phyloP scores from a whole-genome alignment of 1,139 yeast genomes.

The Yamadazyma siamensis region DNA sequence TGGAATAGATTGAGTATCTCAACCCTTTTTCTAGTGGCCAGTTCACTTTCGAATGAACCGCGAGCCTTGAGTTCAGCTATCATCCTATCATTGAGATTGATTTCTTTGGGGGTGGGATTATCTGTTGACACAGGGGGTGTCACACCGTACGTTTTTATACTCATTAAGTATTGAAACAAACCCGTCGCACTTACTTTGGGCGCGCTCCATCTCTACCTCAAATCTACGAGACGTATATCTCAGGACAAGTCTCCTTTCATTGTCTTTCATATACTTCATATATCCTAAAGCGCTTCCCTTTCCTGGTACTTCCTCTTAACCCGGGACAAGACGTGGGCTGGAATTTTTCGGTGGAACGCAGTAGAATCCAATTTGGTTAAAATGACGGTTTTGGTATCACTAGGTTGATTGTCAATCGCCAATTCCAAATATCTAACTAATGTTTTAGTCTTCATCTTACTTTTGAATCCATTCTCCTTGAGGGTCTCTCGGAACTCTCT shows the following conservation, averaged over 20 bases:
- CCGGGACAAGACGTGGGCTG: not conserved
- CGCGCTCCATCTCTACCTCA: too few species aligned
- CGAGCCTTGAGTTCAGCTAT: slow-evolving; percentile 77
- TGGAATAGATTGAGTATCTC: slow-evolving; percentile 72
- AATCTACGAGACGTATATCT: too few species aligned
- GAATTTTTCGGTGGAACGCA: not conserved
- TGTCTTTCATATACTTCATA: too few species aligned
- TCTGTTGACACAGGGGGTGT: slow-evolving; percentile 86
- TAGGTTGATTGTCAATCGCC: slow-evolving; percentile 2
- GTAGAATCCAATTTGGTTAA: not conserved
- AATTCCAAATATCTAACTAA: slow-evolving; percentile 6
- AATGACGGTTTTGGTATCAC: not conserved
- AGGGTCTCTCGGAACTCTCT: slow-evolving; percentile 3
- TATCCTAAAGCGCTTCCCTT: too few species aligned
- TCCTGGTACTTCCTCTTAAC: not conserved
- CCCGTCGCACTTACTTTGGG: too few species aligned
- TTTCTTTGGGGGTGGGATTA: slow-evolving; percentile 81
- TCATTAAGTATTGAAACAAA: too few species aligned
- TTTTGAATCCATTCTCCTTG: slow-evolving; percentile 8
- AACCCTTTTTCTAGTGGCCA: slow-evolving; percentile 74
- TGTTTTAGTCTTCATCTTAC: slow-evolving; percentile 6
- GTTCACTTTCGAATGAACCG: slow-evolving; percentile 86
- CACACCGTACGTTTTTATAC: slow-evolving; percentile 58
- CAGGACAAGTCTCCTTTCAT: slow-evolving; percentile 1
- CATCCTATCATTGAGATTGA: slow-evolving; percentile 66